Evolutionary conservation across 2,329 filamentous ascomycete genomes (phyloP), one percentile per base, ranked within the genome.

Genomic region (Monosporascus sp.): DNA sequence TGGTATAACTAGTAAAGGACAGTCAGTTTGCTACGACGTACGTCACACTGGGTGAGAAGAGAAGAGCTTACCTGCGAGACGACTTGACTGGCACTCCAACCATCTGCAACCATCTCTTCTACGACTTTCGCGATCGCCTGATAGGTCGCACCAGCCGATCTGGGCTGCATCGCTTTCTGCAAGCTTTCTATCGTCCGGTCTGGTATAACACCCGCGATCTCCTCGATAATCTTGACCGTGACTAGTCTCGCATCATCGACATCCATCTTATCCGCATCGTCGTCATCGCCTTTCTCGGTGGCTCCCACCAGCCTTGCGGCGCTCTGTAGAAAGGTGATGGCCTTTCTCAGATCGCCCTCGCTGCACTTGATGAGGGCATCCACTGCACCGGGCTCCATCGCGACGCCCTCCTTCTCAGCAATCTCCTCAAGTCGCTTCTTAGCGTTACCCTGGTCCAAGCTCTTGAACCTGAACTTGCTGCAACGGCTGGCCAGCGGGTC

Each of bases 381-480:
- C 18, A 94, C 75, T 0, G 90, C 92, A 0, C 90, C 92, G 9
- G 86, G 78, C 56, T 90, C 90, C 35, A 97, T 72, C 41, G 70
- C 74, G 5, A 99, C 87, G 1, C 84, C 83, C 70, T 99, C 94
- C 45, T 85, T 78, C 50, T 77, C 74, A 1, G 94, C 91, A 72
- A 99, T 99, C 51, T 91, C 83, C 63, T 88, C 83, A 14, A 99
- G 74, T 51, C 95, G 78, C 65, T 80, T 83, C 62, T 85, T 86
- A 7, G 94, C 90, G 66, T 95, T 95, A 7, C 82, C 83, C 64
- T 92, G 88, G 69, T 97, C 93, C 58, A 99, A 75, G 59, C 89
- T 90, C 82, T 99, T 99, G 81, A 99, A 99, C 35, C 94, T 81
- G 70, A 99, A 99, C 73, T 99, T 99, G 72, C 86, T 91, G 75